Base-by-base conservation (phyloP, 2,329 filamentous ascomycete genomes). In the Fusarium cyanostomum region DNA sequence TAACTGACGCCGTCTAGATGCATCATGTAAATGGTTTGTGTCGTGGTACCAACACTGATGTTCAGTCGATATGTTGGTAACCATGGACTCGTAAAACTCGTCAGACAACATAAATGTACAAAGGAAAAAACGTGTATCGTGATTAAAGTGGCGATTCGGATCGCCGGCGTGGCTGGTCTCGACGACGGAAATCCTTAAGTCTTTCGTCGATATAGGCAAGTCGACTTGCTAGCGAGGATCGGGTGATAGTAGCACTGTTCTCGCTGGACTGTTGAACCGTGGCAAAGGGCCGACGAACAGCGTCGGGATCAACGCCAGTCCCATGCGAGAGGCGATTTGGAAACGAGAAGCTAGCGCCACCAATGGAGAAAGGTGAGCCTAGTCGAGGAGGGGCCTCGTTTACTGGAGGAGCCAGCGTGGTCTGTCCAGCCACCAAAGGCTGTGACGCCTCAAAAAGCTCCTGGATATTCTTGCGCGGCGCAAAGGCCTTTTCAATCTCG, bases 171-270 rank as follows among this genome's bases (percentile, higher is more conserved):
- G 75, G 74, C 24, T 67, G 69, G 50, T 78, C 77, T 33, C 80
- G 79, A 42, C 77, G 80, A 58, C 83, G 80, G 56, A 87, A 77
- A 58, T 85, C 82, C 64, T 81, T 82, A 38, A 87, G 80, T 33
- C 84, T 82, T 64, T 85, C 81, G 67, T 87, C 84, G 42, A 87
- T 81, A 60, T 87, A 86, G 5, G 84, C 83, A 52, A 87, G 74
- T 10, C 84, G 82, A 31, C 79, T 80, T 18, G 81, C 78, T 38
- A 87, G 73, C 33, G 80, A 81, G 12, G 80, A 74, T 54, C 78
- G 76, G 18, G 77, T 73, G 7, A 75, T 69, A n/a, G 75, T 67
- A 6, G 73, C 53, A 34, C 68, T 73, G 16, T 75, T 70, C 35
- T 78, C 77, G 5, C 69, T 60, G 16, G 77, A 72, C 64, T 84